A percentile compares a stretch with the other conserved stretches of the same genome.
Conservation (phyloP, 2,329 filamentous ascomycete genomes). For the Fragosphaeria purpurea region DNA sequence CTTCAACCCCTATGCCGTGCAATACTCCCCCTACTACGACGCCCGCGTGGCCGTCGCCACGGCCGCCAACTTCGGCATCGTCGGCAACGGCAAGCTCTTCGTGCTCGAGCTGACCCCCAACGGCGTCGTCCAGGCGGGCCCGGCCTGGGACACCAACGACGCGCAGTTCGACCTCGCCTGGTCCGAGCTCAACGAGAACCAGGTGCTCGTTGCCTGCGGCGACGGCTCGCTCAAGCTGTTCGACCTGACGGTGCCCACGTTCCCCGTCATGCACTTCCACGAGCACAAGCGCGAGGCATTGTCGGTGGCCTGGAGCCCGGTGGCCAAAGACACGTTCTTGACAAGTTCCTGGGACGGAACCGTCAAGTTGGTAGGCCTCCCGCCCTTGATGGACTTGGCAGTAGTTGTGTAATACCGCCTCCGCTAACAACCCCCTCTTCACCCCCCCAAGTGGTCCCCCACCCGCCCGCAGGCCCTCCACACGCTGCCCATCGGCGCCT, state of each 20-base stretch:
- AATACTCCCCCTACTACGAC: slow-evolving; percentile 98
- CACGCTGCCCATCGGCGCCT: slow-evolving; percentile 83
- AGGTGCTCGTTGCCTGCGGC: slow-evolving; percentile 78
- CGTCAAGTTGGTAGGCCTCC: slow-evolving; percentile 63
- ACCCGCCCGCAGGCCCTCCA: slow-evolving; percentile 62
- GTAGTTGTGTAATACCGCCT: background rate
- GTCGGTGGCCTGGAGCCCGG: slow-evolving; percentile 82
- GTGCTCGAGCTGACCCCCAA: slow-evolving; percentile 72
- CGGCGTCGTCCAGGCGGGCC: slow-evolving; percentile 77
- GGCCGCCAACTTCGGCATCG: slow-evolving; percentile 92
- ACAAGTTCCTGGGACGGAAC: slow-evolving; percentile 95
- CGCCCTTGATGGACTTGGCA: background rate
- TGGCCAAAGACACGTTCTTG: slow-evolving; percentile 82
- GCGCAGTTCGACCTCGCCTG: slow-evolving; percentile 90
- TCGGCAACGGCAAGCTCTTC: slow-evolving; percentile 88
- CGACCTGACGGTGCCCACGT: slow-evolving; percentile 70
- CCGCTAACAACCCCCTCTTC: background rate
- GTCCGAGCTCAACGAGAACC: slow-evolving; percentile 95
- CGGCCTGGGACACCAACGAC: slow-evolving; percentile 90
- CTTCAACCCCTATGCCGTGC: slow-evolving; percentile 92
- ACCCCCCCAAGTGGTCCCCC: slow-evolving; percentile 62
- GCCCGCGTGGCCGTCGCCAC: slow-evolving; percentile 82
- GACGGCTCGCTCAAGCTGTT: slow-evolving; percentile 94
- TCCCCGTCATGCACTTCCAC: slow-evolving; percentile 83
- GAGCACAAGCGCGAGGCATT: slow-evolving; percentile 93